Evolutionary conservation across 306 rosid species (phyloP).

Genomic region (Oemleria cerasiformis): DNA sequence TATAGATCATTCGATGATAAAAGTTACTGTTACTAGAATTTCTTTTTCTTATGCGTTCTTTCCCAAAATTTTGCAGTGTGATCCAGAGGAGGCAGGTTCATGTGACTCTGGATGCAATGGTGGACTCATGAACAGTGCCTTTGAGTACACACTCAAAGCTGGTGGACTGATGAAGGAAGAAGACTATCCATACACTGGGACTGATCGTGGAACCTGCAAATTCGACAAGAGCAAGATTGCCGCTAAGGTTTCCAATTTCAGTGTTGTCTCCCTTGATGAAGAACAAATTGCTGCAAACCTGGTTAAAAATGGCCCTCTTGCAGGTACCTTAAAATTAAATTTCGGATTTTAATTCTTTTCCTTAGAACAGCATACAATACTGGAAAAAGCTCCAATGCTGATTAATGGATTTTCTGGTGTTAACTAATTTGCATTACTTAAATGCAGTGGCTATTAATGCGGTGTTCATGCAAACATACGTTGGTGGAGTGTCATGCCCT

Average conservation of each 20-base stretch:
- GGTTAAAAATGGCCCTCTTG: conserved; percentile 92
- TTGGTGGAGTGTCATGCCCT: conserved; percentile 93
- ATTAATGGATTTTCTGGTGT: not conserved
- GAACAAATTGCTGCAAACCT: conserved; percentile 91
- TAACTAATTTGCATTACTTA: not conserved
- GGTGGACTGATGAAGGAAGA: conserved; percentile 91
- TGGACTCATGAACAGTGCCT: conserved; percentile 95
- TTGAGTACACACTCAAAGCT: conserved; percentile 80
- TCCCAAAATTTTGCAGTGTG: conserved; percentile 56
- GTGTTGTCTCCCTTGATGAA: conserved; percentile 79
- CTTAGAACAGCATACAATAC: not conserved
- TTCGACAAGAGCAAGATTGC: conserved; percentile 75
- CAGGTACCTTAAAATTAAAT: conserved; percentile 36
- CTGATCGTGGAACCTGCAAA: conserved; percentile 65
- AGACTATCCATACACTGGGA: conserved; percentile 89
- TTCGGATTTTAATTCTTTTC: not conserved
- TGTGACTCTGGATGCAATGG: conserved; percentile 97
- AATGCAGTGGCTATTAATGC: conserved; percentile 91
- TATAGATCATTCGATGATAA: not conserved
- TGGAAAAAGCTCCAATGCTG: not conserved
- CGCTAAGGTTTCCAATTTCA: conserved; percentile 88
- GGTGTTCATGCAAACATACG: conserved; percentile 88
- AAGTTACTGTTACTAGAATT: not conserved
- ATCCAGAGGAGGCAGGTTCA: conserved; percentile 75
- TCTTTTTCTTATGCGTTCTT: conserved; percentile 5